A percentile compares a stretch with the other conserved stretches of the same genome.
Evolutionary conservation across 352 stramenopile species (phyloP).

Genomic region (Globisporangium paddicum): DNA sequence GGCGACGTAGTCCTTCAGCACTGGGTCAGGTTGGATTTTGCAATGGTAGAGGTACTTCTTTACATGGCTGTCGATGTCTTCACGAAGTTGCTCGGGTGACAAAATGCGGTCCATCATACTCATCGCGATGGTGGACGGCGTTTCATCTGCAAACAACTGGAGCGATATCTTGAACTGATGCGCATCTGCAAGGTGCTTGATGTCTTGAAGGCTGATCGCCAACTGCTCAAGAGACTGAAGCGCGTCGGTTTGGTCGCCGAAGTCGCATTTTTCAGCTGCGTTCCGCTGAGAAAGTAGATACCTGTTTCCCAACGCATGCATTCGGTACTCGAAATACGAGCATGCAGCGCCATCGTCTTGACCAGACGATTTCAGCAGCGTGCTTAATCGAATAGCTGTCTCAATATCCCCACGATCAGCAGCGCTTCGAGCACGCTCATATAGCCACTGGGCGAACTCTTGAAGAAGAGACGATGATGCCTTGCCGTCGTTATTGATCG

Average conservation of each 20-base stretch:
- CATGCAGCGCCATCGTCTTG: neutral
- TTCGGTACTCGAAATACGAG: constrained; percentile 24
- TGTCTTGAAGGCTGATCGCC: constrained; percentile 38
- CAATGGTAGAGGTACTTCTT: constrained; percentile 42
- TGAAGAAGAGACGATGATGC: constrained; percentile 11
- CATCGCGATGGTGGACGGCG: constrained; percentile 61
- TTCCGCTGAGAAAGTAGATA: neutral
- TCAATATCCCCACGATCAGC: constrained; percentile 24
- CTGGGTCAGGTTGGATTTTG: constrained; percentile 26
- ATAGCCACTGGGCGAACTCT: constrained; percentile 26
- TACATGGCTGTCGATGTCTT: constrained; percentile 40
- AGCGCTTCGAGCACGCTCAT: constrained; percentile 22
- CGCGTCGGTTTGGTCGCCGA: constrained; percentile 3
- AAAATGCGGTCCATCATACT: constrained; percentile 60
- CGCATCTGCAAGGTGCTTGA: constrained; percentile 35
- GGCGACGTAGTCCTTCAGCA: constrained; percentile 41
- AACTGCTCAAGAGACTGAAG: constrained; percentile 30
- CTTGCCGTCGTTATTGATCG: neutral
- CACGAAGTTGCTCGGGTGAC: constrained; percentile 25
- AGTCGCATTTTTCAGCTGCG: constrained; percentile 20
- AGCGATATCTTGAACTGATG: constrained; percentile 63
- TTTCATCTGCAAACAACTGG: constrained; percentile 49
- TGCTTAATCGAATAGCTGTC: constrained; percentile 27
- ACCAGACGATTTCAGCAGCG: constrained; percentile 16
- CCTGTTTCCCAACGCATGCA: constrained; percentile 3